Conservation (phyloP, 2,329 filamentous ascomycete species). For the Penicillium concentricum region DNA sequence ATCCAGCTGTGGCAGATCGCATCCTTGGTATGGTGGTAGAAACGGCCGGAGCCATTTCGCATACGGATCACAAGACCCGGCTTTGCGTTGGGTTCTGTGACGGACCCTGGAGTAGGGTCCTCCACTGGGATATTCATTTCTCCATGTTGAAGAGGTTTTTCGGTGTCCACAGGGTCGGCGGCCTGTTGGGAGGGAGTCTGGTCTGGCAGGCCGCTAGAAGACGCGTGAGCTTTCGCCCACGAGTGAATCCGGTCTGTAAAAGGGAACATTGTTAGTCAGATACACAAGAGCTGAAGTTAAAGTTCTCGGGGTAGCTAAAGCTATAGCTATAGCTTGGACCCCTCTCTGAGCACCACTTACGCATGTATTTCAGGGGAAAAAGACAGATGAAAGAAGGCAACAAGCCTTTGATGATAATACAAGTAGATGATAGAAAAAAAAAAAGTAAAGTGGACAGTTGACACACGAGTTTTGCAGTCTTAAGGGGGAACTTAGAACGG, state of each 20-base stretch:
- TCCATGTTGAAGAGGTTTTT: slow-evolving; percentile 24
- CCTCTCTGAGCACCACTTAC: slow-evolving; percentile 22
- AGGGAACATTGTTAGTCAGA: slow-evolving; percentile 11
- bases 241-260: slow-evolving; percentile 37
- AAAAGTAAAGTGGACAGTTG: slow-evolving; percentile 1
- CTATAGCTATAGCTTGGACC: not conserved
- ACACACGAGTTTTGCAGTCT: not conserved
- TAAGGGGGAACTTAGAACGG: not conserved
- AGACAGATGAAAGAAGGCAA: slow-evolving; percentile 19
- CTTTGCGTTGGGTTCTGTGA: slow-evolving; percentile 21
- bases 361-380: slow-evolving; percentile 36
- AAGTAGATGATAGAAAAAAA: not conserved
- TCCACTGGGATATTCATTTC: slow-evolving; percentile 28
- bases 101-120: slow-evolving; percentile 19
- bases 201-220: slow-evolving; percentile 16
- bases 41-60: slow-evolving; percentile 33
- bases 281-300: not conserved
- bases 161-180: slow-evolving; percentile 4
- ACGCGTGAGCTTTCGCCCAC: slow-evolving; percentile 44
- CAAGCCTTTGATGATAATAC: slow-evolving; percentile 13
- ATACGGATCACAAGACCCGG: slow-evolving; percentile 27
- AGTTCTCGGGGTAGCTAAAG: not conserved
- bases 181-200: slow-evolving; percentile 1
- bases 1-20: slow-evolving; percentile 43
- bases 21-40: slow-evolving; percentile 34